phyloP scores from a whole-genome alignment of 2,329 filamentous ascomycete genomes.

The Dryadomyces quercus-mongolicae region DNA sequence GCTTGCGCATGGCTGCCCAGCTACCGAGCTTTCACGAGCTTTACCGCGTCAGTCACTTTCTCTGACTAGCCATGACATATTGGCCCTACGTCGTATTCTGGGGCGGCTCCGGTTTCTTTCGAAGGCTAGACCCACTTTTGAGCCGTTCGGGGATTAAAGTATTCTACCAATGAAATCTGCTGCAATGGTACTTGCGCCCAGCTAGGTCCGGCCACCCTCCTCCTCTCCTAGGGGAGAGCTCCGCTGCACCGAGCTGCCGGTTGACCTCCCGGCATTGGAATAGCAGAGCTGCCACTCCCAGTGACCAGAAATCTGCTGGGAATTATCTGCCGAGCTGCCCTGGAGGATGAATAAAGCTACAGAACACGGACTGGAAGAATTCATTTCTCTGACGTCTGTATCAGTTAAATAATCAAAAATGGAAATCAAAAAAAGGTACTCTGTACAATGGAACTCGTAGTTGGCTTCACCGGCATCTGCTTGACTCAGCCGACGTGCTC shows the following conservation, averaged over 20 bases:
- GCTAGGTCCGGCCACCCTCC: not conserved
- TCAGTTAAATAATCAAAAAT: no score
- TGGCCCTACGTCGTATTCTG: not conserved
- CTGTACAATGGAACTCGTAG: not conserved
- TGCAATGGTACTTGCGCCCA: not conserved
- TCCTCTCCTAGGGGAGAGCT: not conserved
- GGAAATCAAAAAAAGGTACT: no score
- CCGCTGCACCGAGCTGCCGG: conserved; percentile 11
- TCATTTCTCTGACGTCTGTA: no score
- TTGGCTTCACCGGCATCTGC: not conserved
- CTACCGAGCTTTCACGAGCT: not conserved
- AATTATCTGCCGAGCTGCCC: no score
- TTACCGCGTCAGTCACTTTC: not conserved
- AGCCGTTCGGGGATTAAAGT: not conserved
- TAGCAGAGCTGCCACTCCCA: no score
- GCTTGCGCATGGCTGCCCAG: not conserved
- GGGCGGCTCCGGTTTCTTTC: conserved; percentile 1
- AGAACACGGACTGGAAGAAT: no score
- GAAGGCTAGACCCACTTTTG: not conserved
- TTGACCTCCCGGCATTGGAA: conserved; percentile 1
- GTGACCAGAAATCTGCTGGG: no score
- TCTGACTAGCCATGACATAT: not conserved
- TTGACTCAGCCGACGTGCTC: conserved; percentile 10
- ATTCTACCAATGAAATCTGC: not conserved
- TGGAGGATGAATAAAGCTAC: no score